These are phyloP conservation scores for Serendipita indica DNA, from an alignment of 768 basidiomycete genomes.

Conservation along the genomic window DNA sequence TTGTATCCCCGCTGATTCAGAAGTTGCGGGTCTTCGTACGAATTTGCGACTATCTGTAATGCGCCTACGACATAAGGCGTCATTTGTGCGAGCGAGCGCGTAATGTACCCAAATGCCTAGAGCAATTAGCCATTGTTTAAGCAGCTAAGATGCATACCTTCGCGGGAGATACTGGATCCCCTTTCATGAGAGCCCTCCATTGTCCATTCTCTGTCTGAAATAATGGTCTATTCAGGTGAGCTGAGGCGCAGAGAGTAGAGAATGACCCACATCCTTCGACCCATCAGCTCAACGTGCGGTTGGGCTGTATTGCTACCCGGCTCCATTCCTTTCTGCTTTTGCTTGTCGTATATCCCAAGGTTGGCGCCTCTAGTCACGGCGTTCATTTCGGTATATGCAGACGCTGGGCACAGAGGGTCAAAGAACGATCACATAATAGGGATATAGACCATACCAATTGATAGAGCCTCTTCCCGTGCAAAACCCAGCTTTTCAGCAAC, in stretches of 20 bases:
- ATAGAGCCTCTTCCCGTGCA: conserved; percentile 74
- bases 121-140: background rate
- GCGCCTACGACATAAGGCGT: conserved; percentile 66
- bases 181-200: conserved; percentile 73
- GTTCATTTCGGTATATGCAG: conserved; percentile 89
- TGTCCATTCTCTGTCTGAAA: conserved; percentile 51
- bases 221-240: conserved; percentile 49
- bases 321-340: conserved; percentile 40
- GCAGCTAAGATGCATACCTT: conserved; percentile 18
- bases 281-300: conserved; percentile 78
- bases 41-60: conserved; percentile 48
- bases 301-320: conserved; percentile 45
- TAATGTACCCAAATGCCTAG: conserved; percentile 71
- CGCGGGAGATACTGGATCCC: conserved; percentile 52
- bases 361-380: conserved; percentile 73
- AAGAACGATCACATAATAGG: background rate
- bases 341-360: conserved; percentile 56
- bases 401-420: conserved; percentile 34
- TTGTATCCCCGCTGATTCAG: conserved; percentile 55
- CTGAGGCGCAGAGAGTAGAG: background rate
- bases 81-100: conserved; percentile 63
- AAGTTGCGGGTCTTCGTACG: conserved; percentile 37
- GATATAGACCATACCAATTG: conserved; percentile 48
- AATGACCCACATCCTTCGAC: conserved; percentile 42
- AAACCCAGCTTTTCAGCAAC: conserved; percentile 83